These are phyloP conservation scores for Thoreauomyces humboldtii DNA, from an alignment of 192 early-diverging fungal species.

Conservation along the genomic window DNA sequence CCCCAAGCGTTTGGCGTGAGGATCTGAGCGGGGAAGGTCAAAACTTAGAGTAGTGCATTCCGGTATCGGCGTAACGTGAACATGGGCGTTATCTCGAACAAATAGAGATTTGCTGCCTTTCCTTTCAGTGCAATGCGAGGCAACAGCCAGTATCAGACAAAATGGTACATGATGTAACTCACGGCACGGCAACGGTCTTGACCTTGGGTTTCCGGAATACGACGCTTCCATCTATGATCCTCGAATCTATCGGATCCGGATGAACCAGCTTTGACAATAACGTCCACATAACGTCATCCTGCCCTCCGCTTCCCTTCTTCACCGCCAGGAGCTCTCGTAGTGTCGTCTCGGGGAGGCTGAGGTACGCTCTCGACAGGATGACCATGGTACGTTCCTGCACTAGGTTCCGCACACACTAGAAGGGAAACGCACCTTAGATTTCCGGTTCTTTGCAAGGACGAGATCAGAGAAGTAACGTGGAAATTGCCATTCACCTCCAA, in stretches of 20 bases:
- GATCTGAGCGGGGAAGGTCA: not conserved
- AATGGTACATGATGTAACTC: not conserved
- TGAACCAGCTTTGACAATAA: not conserved
- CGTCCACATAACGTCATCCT: not conserved
- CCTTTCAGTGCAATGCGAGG: too few relatives aligned
- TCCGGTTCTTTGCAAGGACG: not conserved
- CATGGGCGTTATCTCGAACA: too few relatives aligned
- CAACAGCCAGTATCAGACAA: too few relatives aligned
- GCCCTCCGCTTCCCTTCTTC: not conserved
- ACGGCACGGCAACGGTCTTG: not conserved
- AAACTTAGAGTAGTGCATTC: too few relatives aligned
- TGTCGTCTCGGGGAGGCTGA: constrained; percentile 7
- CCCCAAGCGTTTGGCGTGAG: constrained; percentile 37
- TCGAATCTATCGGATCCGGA: not conserved
- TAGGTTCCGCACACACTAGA: not conserved
- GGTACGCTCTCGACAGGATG: constrained; percentile 26
- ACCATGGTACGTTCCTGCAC: constrained; percentile 7
- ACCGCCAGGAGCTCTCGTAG: not conserved
- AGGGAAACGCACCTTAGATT: not conserved
- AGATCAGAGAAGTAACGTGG: not conserved
- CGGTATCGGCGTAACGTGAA: too few relatives aligned
- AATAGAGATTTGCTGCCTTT: too few relatives aligned
- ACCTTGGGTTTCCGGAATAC: constrained; percentile 10
- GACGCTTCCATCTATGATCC: constrained; percentile 1
- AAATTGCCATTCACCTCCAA: not conserved